Evolutionary conservation across 257 asterid species (phyloP), one percentile per base, ranked within the genome.

Genomic region (Schizonepeta tenuifolia): DNA sequence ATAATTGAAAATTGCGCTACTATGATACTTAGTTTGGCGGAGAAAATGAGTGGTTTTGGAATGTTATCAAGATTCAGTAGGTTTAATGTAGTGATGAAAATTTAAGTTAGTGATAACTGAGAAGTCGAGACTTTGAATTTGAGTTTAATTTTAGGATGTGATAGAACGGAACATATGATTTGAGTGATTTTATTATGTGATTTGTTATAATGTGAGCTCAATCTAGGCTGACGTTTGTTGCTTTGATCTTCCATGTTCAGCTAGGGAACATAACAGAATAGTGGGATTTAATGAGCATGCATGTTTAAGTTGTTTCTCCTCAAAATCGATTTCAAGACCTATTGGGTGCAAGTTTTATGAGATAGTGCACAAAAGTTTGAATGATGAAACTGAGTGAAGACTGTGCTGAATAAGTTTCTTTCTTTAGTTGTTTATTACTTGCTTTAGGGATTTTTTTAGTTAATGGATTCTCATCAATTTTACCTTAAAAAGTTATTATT

Each of bases 71-170:
- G 17, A 43, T 43, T 43, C n/a, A 13, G 50, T 43, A 11, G 14
- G 50, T 47, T 15, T 47, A 8, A 1, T 65, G 54, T 20, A 11
- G 54, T 18, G 35, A 11, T 56, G 53, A 11, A 20, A 14, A n/a
- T 40, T 47, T 11, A 40, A 33, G 3, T 66, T 24, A 47, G 61
- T 18, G 20, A 36, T 18, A 51, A 44, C 33, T 33, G 12, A 54
- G 9, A 54, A 8, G 33, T 54, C 6, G 63, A 41, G 55, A 18
- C 24, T 12, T 47, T 31, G n/a, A 40, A 0, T 15, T 53, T 10
- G 21, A 55, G n/a, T 35, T 69, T 20, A 60, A 24, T 68, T 67
- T 24, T 41, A 26, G 67, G 57, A 56, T 71, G 67, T 18, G 20
- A 50, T 72, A 0, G 9, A 17, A 58, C 2, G 12, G 51, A 40